These are phyloP conservation scores for Henningerozyma blattae DNA, from an alignment of 805 yeast species.

Conservation along the genomic window DNA sequence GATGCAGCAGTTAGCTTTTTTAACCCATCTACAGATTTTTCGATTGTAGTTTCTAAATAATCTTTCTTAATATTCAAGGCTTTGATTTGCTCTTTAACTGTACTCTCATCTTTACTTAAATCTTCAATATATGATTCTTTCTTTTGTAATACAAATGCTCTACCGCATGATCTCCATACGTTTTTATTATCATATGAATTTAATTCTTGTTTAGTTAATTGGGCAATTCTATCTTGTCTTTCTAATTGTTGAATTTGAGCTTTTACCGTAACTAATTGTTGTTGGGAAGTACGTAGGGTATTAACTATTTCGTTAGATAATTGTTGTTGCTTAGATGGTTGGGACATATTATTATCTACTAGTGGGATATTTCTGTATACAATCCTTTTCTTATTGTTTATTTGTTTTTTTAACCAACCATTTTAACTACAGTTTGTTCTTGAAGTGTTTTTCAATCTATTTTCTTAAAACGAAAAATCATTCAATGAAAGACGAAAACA, in stretches of 20 bases:
- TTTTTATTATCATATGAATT: conserved; percentile 30
- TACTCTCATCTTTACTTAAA: conserved; percentile 39
- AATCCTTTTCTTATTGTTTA: too few relatives aligned
- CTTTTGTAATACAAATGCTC: conserved; percentile 41
- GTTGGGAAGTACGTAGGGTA: conserved; percentile 16
- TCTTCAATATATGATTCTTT: conserved; percentile 34
- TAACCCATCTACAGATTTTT: conserved; percentile 58
- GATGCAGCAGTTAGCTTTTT: conserved; percentile 12
- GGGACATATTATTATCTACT: too few relatives aligned
- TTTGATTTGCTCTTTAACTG: conserved; percentile 44
- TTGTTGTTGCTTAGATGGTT: too few relatives aligned
- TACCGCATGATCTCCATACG: conserved; percentile 84
- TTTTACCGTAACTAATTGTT: conserved; percentile 20
- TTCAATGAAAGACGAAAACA: too few relatives aligned
- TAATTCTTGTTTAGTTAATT: conserved; percentile 46
- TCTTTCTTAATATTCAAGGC: conserved; percentile 55
- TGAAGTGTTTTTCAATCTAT: too few relatives aligned
- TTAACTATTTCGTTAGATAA: conserved; percentile 22
- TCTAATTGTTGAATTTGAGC: conserved; percentile 20
- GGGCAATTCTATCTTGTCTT: conserved; percentile 34
- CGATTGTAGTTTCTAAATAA: conserved; percentile 66
- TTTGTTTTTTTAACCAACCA: too few relatives aligned
- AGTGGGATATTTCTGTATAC: too few relatives aligned
- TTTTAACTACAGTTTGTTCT: too few relatives aligned
- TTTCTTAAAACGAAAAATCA: too few relatives aligned